phyloP scores from a whole-genome alignment of 495 filamentous ascomycete genomes.

The Aspergillus baeticus region DNA sequence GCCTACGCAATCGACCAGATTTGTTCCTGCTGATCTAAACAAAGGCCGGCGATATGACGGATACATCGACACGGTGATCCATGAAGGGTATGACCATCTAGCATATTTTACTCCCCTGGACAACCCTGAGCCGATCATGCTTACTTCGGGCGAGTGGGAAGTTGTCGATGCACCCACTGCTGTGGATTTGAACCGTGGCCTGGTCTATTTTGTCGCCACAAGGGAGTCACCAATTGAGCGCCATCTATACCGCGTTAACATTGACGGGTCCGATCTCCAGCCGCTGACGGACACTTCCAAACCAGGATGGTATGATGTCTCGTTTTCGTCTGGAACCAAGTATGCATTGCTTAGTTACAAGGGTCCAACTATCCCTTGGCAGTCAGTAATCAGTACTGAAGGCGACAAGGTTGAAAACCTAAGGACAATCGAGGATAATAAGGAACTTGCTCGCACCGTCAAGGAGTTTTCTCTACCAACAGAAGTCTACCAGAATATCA shows the following conservation, averaged over 20 bases:
- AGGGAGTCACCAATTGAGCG: constrained; percentile 85
- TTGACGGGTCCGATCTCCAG: constrained; percentile 70
- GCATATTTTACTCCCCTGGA: constrained; percentile 94
- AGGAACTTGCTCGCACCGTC: constrained; percentile 62
- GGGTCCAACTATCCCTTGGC: constrained; percentile 87
- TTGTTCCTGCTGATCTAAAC: constrained; percentile 77
- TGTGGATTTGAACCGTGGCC: constrained; percentile 77
- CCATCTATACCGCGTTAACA: constrained; percentile 84
- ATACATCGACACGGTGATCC: constrained; percentile 88
- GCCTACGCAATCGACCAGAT: constrained; percentile 80
- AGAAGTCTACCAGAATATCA: constrained; percentile 80
- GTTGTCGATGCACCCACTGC: constrained; percentile 86
- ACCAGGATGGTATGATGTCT: constrained; percentile 81
- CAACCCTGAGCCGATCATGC: constrained; percentile 72
- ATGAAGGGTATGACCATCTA: constrained; percentile 85
- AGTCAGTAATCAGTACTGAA: constrained; percentile 84
- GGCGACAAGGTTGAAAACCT: constrained; percentile 62
- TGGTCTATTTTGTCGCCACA: constrained; percentile 89
- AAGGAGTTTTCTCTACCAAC: constrained; percentile 79
- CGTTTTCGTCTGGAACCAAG: constrained; percentile 77
- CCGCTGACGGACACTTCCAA: constrained; percentile 72
- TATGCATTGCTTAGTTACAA: constrained; percentile 81
- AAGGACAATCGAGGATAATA: constrained; percentile 74
- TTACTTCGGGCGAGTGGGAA: constrained; percentile 91
- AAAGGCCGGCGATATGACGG: constrained; percentile 80